Conservation (phyloP, 805 yeast genomes). For the Ogataea saltuana region DNA sequence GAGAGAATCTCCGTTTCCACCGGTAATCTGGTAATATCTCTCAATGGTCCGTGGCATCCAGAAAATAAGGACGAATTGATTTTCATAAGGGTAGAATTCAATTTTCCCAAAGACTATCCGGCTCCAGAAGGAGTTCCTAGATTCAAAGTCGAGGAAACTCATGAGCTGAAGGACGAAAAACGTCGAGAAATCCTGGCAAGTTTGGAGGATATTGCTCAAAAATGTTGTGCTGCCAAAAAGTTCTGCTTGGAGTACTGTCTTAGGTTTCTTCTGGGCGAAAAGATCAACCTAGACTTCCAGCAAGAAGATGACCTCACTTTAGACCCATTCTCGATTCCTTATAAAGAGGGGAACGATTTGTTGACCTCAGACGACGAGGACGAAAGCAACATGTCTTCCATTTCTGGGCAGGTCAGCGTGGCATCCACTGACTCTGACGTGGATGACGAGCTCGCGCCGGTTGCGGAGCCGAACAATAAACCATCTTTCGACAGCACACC, state of each 20-base stretch:
- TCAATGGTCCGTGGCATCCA: slow-evolving; percentile 75
- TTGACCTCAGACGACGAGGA: slow-evolving; percentile 16
- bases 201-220: slow-evolving; percentile 55
- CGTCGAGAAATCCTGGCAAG: slow-evolving; percentile 51
- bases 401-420: slow-evolving; percentile 18
- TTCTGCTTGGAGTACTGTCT: slow-evolving; percentile 82
- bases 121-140: slow-evolving; percentile 45
- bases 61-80: slow-evolving; percentile 48
- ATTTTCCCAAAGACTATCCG: slow-evolving; percentile 77
- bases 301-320: slow-evolving; percentile 30
- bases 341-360: slow-evolving; percentile 30
- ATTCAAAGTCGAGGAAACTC: slow-evolving; percentile 77
- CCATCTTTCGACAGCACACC: slow-evolving; percentile 76
- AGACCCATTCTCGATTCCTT: slow-evolving; percentile 34
- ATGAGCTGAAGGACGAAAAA: slow-evolving; percentile 55
- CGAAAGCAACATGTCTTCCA: slow-evolving; percentile 20
- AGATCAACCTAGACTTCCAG: slow-evolving; percentile 47
- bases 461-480: slow-evolving; percentile 13
- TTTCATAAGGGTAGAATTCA: slow-evolving; percentile 68
- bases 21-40: slow-evolving; percentile 73
- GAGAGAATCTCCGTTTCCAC: slow-evolving; percentile 88
- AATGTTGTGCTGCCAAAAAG: slow-evolving; percentile 54
- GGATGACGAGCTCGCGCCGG: slow-evolving; percentile 26
- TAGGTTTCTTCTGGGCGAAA: slow-evolving; percentile 79
- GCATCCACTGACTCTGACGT: slow-evolving; percentile 23